Evolutionary conservation across 176 grass and related monocot species (phyloP).

Genomic region (Carex myosuroides): DNA sequence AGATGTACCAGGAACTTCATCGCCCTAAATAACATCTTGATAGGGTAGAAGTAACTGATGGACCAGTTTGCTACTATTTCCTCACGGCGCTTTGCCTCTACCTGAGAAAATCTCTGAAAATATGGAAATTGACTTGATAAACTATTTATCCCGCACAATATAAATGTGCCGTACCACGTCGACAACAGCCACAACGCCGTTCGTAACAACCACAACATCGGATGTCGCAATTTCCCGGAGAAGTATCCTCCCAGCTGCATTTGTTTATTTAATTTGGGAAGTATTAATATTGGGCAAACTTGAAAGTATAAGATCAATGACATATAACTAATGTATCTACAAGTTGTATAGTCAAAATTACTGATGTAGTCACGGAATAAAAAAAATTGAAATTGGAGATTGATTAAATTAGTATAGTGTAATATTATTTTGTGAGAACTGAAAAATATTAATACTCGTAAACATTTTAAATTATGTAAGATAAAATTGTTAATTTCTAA

Average conservation of each 20-base stretch:
- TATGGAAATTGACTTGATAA: constrained; percentile 42
- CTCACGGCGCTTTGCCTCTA: constrained; percentile 36
- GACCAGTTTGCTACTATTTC: constrained; percentile 46
- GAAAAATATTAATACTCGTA: no score
- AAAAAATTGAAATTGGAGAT: no score
- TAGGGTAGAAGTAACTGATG: constrained; percentile 29
- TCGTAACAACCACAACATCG: constrained; percentile 21
- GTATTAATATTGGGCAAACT: neutral
- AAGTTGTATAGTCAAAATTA: no score
- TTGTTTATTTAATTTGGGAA: neutral
- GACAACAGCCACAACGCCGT: constrained; percentile 53
- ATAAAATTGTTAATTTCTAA: no score
- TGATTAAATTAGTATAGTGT: no score
- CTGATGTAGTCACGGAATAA: no score
- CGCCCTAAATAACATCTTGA: constrained; percentile 50
- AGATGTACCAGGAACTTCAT: constrained; percentile 53
- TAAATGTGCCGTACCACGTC: constrained; percentile 54
- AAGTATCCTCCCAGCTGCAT: neutral
- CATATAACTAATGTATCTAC: no score
- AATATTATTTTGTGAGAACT: no score
- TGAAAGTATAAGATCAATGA: neutral
- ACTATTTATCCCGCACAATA: constrained; percentile 42
- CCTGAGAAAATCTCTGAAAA: constrained; percentile 49
- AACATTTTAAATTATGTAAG: no score
- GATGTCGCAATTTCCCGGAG: neutral